Base-by-base conservation (phyloP, 805 yeast genomes). In the Nakazawaea holstii region DNA sequence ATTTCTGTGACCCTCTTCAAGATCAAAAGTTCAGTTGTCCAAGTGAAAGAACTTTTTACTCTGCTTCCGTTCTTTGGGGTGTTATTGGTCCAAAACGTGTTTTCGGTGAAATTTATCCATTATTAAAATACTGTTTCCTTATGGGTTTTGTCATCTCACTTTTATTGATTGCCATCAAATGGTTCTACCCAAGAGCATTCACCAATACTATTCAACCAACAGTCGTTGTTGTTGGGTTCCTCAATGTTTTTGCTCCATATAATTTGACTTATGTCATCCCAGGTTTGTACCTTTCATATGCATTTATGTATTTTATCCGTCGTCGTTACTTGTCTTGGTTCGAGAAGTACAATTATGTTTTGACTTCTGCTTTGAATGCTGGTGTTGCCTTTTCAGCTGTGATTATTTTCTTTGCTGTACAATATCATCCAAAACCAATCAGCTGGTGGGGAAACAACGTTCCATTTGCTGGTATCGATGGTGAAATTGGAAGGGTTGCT, bases 371-470 rank as follows among this genome's bases (percentile, higher is more conserved):
- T 1, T 63, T 82, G 27, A 64, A 73, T 8, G 78, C 85, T 1
- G 87, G 86, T n/a, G 75, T 80, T 15, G 87, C 86, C 2, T 71
- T 81, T 52, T 68, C 81, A 49, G 80, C 78, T 1, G 64, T 80
- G 39, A 62, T 82, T 48, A 74, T 81, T 35, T 83, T 83, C 64
- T 78, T 79, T 56, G 59, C 67, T 1, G 69, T 70, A 2, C 68
- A 64, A 46, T 78, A 70, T 55, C 69, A 76, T 41, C 65, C 67
- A 2, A 66, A 64, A 27, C 51, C 58, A 4, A 45, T 81, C 11
- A 51, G 62, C 36, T 83, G 89, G 89, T 83, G 89, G 89, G 89
- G 89, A 1, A 80, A 79, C 48, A 60, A 50, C 52, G 64, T 70
- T 10, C 36, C 58, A 0, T 57, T 53, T 42, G 53, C 41, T 1